Evolutionary conservation across 129 eudicot genomes (phyloP), one percentile per base, ranked within the genome.

Genomic region (Centella asiatica): DNA sequence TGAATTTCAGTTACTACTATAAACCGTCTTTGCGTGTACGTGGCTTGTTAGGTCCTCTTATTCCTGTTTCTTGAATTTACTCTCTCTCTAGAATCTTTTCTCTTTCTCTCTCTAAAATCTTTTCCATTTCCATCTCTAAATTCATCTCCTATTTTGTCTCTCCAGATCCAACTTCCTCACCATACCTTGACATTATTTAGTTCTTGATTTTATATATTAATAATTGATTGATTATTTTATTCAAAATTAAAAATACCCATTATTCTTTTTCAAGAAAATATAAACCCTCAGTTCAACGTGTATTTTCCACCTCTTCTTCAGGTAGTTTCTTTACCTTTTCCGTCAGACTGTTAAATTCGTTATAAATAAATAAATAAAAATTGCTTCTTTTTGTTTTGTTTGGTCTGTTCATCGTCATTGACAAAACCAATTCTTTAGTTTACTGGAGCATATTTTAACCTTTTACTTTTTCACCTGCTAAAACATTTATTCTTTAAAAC

Each of bases 141-240:
- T 54, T 26, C 61, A 15, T 31, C 36, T 18, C 44, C 61, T 17
- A 56, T 22, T 56, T 56, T 56, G 23, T 31, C 61, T 37, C 61
- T 56, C 61, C 26, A 31, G 26, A 31, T 31, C 44, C 61, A 56
- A 31, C 26, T 5, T 6, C 4, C 61, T 27, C 27, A 14, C 15
- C 23, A 11, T 26, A 54, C 31, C 31, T 26, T 27, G 10, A 26
- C 19, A 28, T n/a, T 54, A 0, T 17, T 26, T 45, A 34, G 39
- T 44, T 10, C 18, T 42, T 11, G 14, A 42, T 42, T 42, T 42
- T 42, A 42, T 10, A 42, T 42, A 10, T 7, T 42, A 42, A 10
- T 12, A 10, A 10, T 42, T 10, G 1, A 42, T 7, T 42, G 2
- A 15, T 10, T 5, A 42, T 10, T 42, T 42, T 2, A 7, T 42